A percentile compares a stretch with the other conserved stretches of the same genome.
These are phyloP conservation scores for Xylariaceae sp. DNA, from an alignment of 2,329 filamentous ascomycete genomes.

Conservation along the genomic window DNA sequence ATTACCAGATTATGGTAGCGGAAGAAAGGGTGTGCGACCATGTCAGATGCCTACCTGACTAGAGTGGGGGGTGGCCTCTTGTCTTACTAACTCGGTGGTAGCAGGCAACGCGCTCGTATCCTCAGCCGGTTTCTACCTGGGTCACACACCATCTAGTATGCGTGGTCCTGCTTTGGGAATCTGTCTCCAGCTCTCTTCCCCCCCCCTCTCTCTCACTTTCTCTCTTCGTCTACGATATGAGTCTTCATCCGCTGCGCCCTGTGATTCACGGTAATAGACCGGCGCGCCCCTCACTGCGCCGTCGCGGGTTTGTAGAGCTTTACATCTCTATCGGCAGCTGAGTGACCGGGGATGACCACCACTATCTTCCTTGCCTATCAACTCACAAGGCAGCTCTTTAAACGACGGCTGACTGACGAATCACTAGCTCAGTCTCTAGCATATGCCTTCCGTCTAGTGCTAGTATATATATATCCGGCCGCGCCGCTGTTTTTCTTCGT, in stretches of 20 bases:
- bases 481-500: constrained; percentile 25
- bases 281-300: constrained; percentile 29
- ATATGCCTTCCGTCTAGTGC: constrained; percentile 35
- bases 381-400: constrained; percentile 43
- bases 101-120: constrained; percentile 29
- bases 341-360: constrained; percentile 40
- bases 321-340: constrained; percentile 30
- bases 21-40: constrained; percentile 31
- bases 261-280: constrained; percentile 25
- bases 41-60: constrained; percentile 40
- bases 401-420: constrained; percentile 43
- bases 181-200: constrained; percentile 23
- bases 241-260: constrained; percentile 27
- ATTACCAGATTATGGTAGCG: constrained; percentile 24
- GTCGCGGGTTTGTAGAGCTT: constrained; percentile 31
- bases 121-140: constrained; percentile 28
- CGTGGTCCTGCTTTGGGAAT: constrained; percentile 28
- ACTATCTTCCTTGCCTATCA: constrained; percentile 24
- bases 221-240: constrained; percentile 19
- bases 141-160: constrained; percentile 37
- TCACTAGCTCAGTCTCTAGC: constrained; percentile 26
- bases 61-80: constrained; percentile 30
- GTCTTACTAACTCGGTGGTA: constrained; percentile 29
- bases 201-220: constrained; percentile 18
- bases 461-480: constrained; percentile 38